Conservation (phyloP, 495 filamentous ascomycete genomes). For the Penicillium canescens region DNA sequence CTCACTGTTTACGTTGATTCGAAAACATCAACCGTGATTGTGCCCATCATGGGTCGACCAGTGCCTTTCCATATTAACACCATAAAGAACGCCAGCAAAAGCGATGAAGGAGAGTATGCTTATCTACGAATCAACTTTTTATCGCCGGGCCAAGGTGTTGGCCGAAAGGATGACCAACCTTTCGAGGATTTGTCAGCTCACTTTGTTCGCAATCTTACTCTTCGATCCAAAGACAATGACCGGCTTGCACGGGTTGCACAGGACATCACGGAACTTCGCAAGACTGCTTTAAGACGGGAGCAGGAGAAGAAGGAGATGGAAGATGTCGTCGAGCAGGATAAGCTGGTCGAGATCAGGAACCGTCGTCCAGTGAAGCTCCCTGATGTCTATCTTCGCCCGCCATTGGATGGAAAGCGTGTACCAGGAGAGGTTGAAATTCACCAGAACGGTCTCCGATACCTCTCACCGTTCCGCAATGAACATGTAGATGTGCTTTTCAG, state of each 20-base stretch:
- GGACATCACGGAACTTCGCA: slow-evolving; percentile 91
- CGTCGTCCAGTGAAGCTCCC: slow-evolving; percentile 84
- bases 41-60: slow-evolving; percentile 96
- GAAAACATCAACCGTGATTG: slow-evolving; percentile 85
- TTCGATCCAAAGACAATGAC: slow-evolving; percentile 83
- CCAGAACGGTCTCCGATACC: slow-evolving; percentile 96
- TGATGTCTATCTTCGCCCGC: slow-evolving; percentile 90
- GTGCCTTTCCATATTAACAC: slow-evolving; percentile 99
- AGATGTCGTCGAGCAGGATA: slow-evolving; percentile 99
- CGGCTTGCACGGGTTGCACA: slow-evolving; percentile 85
- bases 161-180: slow-evolving; percentile 95
- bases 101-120: slow-evolving; percentile 89
- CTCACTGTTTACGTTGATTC: slow-evolving; percentile 85
- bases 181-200: slow-evolving; percentile 96
- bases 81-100: slow-evolving; percentile 96
- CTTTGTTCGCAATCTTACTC: slow-evolving; percentile 92
- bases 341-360: slow-evolving; percentile 88
- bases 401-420: slow-evolving; percentile 92
- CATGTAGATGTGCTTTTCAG: slow-evolving; percentile 96
- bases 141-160: slow-evolving; percentile 96
- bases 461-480: slow-evolving; percentile 77
- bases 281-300: slow-evolving; percentile 82
- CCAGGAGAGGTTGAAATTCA: slow-evolving; percentile 96
- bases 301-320: slow-evolving; percentile 99
- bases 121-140: slow-evolving; percentile 97